Base-by-base conservation (phyloP, 768 basidiomycete genomes). In the Amanita thiersii region DNA sequence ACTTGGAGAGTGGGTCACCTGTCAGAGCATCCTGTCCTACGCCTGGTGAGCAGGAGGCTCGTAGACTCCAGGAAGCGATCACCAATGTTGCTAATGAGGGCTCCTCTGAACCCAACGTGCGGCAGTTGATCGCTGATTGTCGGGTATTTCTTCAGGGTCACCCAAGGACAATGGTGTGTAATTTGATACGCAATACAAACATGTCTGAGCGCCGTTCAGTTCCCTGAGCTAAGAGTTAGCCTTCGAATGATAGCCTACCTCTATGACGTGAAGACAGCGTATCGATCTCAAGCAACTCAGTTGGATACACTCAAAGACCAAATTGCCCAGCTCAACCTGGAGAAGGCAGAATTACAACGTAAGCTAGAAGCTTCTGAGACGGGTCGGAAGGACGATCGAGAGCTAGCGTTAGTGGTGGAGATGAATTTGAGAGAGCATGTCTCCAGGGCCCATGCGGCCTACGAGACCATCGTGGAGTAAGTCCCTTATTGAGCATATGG, bases 41-140 rank as follows among this genome's bases (percentile, higher is more conserved):
- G 3, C 60, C 65, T 40, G 58, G 62, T 21, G 66, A 69, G 43
- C 55, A 62, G 42, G 66, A 69, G 44, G 71, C 76, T 7, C 69
- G 70, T 19, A 59, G 65, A n/a, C 61, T 85, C 4, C 73, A 77
- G 38, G 61, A 70, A 38, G 65, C 68, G 17, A 72, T 84, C 44
- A 64, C 68, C 14, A 63, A 61, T 12, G 66, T 83, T 40, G 70
- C 77, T 31, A 70, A 72, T 40, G 64, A 69, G 43, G 81, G 81
- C 1, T 74, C 69, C 0, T 69, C 74, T 3, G 69, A 79, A 52
- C 50, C 65, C 17, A 59, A 64, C 34, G 59, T 76, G 28, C 70
- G 72, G 18, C 56, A 69, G 44, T 56, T 78, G 23, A 74, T 79
- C 41, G 64, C 68, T 7, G 73, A 78, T 14, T 64, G 69, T 39